These are phyloP conservation scores for Entoloma clypeatum DNA, from an alignment of 1,284 basidiomycete species.

Conservation along the genomic window DNA sequence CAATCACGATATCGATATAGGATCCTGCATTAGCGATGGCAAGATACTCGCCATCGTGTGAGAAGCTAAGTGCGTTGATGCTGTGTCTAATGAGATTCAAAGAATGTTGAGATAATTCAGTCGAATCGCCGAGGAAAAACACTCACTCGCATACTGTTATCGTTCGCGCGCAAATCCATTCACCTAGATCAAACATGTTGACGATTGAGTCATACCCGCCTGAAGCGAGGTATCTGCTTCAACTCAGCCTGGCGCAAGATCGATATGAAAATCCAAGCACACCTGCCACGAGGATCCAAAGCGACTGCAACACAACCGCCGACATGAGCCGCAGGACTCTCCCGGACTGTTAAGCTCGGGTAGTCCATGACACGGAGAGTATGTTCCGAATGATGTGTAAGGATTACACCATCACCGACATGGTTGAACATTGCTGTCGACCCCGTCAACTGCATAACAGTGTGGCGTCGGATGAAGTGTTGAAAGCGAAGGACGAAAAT, in stretches of 20 bases:
- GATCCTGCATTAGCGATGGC: constrained; percentile 68
- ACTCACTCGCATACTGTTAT: constrained; percentile 77
- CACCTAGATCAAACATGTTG: constrained; percentile 70
- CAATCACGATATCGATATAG: constrained; percentile 72
- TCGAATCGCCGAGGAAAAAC: neutral
- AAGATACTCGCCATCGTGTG: constrained; percentile 74
- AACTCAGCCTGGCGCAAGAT: neutral
- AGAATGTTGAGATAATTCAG: constrained; percentile 3
- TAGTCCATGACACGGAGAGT: constrained; percentile 64
- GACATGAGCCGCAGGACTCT: constrained; percentile 66
- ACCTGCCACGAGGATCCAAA: constrained; percentile 71
- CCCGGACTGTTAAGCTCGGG: constrained; percentile 52
- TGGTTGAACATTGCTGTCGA: constrained; percentile 71
- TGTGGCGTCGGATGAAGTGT: constrained; percentile 6
- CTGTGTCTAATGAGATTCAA: constrained; percentile 45
- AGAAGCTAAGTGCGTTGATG: constrained; percentile 76
- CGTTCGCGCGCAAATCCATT: constrained; percentile 73
- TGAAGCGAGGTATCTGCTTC: constrained; percentile 63
- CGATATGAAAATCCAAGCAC: constrained; percentile 9
- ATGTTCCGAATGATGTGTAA: constrained; percentile 59
- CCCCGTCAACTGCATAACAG: constrained; percentile 35
- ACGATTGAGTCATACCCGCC: constrained; percentile 78
- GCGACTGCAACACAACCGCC: constrained; percentile 72
- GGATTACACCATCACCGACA: constrained; percentile 61
- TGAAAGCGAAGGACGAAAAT: neutral